Base-by-base conservation (phyloP, 129 eudicot species). In the Chrysanthemum makinoi region DNA sequence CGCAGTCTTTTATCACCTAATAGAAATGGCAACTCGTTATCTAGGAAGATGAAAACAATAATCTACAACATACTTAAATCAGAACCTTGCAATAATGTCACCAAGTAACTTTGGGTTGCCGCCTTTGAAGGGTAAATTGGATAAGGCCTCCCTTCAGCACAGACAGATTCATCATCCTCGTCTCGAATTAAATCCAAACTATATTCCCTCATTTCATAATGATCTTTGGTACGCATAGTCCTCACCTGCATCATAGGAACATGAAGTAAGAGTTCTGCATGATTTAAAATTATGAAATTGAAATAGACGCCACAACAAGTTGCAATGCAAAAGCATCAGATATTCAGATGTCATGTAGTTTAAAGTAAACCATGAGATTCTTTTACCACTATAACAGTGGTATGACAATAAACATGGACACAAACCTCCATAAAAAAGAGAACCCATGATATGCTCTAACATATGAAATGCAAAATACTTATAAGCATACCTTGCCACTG, bases 91-190 rank as follows among this genome's bases (percentile, higher is more conserved):
- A 53, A 93, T 87, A 15, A 77, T 79, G 57, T 87, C 87, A 62
- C 90, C 84, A 51, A 93, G 80, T 68, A 82, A 75, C 54, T 74
- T 80, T 49, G 98, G 95, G 71, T 79, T 87, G 60, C 94, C n/a
- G n/a, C 94, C 80, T 89, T 94, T 13, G 96, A 89, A 68, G 98
- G 93, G 73, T 93, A 89, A 65, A 93, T 85, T 43, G 98, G 98
- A 75, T 83, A 94, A 43, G 89, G 96, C 68, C 88, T 86, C 80
- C 87, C 95, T 80, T 86, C 80, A 35, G 83, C 79, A 78, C 83
- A 67, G 53, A 74, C 73, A 78, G 82, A 68, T 69, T 84, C 79
- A 77, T 87, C 90, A 53, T 72, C 75, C 55, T 79, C 92, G 68
- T 85, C 85, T 17, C 75, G 79, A 52, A 94, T 84, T 61, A 80